Evolutionary conservation across 805 yeast genomes (phyloP).

Genomic region (Metschnikowia dekortorum): DNA sequence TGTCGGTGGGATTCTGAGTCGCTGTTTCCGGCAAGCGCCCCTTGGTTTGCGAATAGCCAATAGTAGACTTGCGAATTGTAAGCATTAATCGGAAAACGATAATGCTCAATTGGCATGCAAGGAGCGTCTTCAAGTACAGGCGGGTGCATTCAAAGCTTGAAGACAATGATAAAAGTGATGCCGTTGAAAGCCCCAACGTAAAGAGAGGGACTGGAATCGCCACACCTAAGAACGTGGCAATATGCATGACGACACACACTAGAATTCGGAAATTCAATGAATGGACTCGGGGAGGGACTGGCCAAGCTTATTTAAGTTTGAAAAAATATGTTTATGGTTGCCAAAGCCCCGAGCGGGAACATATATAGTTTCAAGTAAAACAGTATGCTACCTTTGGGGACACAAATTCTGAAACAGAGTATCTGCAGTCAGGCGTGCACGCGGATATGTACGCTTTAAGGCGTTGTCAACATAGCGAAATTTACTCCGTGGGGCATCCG

Average conservation of each 20-base stretch:
- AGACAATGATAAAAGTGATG: not conserved
- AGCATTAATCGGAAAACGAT: constrained; percentile 2
- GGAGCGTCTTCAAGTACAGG: constrained; percentile 1
- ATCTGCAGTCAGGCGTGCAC: constrained; percentile 1
- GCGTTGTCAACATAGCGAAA: not conserved
- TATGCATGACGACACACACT: constrained; percentile 5
- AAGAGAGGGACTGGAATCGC: constrained; percentile 3
- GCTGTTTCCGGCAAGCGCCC: constrained; percentile 11
- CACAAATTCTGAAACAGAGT: constrained; percentile 3
- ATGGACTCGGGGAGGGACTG: not conserved
- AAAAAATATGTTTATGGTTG: not conserved
- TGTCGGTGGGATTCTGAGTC: constrained; percentile 2
- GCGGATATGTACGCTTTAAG: not conserved
- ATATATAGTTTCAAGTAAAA: not conserved
- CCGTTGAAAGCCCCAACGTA: not conserved
- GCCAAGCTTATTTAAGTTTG: not conserved
- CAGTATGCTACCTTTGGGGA: not conserved
- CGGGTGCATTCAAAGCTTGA: not conserved
- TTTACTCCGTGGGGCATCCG: not conserved
- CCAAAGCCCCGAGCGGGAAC: not conserved
- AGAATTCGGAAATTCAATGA: not conserved
- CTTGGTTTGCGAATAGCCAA: not conserved
- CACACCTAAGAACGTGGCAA: not conserved
- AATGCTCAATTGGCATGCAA: constrained; percentile 7
- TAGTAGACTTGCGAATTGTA: constrained; percentile 6